These are phyloP conservation scores for Alternaria sp. DNA, from an alignment of 2,329 filamentous ascomycete species.

Conservation along the genomic window DNA sequence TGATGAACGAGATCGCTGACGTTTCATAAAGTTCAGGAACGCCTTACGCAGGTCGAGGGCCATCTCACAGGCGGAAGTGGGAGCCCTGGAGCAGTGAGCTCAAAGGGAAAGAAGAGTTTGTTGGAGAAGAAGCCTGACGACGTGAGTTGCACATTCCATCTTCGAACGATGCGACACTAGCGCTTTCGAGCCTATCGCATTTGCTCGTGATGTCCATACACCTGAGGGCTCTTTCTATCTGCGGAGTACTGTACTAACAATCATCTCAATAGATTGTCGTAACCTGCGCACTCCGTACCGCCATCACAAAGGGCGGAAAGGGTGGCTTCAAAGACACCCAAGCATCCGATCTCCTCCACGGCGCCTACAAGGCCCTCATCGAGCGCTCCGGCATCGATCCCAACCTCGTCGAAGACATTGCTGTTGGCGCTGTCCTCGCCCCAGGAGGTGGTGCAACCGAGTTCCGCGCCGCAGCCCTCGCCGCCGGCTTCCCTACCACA, in stretches of 20 bases:
- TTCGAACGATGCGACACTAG: neutral
- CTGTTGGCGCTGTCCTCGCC: slow-evolving; percentile 88
- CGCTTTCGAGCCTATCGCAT: neutral
- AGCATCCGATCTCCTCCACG: slow-evolving; percentile 84
- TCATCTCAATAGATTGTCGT: slow-evolving; percentile 71
- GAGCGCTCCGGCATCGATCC: slow-evolving; percentile 90
- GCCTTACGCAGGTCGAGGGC: slow-evolving; percentile 66
- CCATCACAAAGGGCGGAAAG: slow-evolving; percentile 92
- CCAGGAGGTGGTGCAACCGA: slow-evolving; percentile 96
- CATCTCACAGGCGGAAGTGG: slow-evolving; percentile 61
- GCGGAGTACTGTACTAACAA: slow-evolving; percentile 7
- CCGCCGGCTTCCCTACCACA: slow-evolving; percentile 87
- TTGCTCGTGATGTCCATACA: neutral
- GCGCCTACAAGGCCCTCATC: slow-evolving; percentile 82
- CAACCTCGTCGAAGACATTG: slow-evolving; percentile 86
- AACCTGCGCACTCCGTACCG: slow-evolving; percentile 88
- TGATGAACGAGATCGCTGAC: slow-evolving; percentile 18
- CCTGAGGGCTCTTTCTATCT: neutral
- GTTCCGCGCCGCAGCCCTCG: slow-evolving; percentile 90
- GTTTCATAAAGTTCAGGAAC: slow-evolving; percentile 60
- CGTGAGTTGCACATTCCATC: slow-evolving; percentile 40
- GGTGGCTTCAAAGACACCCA: slow-evolving; percentile 95
- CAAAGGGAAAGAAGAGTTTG: slow-evolving; percentile 54
- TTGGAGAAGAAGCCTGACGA: slow-evolving; percentile 68
- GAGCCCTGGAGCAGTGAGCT: slow-evolving; percentile 29